Evolutionary conservation across 495 filamentous ascomycete genomes (phyloP), one percentile per base, ranked within the genome.

Genomic region (Amniculicola lignicola): DNA sequence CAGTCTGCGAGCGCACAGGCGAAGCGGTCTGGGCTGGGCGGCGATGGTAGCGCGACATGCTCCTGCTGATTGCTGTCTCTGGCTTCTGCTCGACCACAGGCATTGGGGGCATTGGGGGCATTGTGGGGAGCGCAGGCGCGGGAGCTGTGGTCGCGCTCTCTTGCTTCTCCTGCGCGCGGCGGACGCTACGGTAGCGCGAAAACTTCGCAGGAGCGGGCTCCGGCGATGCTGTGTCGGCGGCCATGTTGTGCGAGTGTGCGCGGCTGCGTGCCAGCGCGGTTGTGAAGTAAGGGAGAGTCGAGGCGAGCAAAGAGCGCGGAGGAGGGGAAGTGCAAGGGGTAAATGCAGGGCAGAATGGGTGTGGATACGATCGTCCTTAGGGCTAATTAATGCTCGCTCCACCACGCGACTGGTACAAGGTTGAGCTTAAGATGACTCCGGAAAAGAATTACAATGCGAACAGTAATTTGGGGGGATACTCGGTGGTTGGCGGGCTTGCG

Each of bases 41-140:
- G 36, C 65, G 59, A 29, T 65, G 67, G 43, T 73, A 73, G 36
- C 70, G 58, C 28, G 70, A 71, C 50, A 64, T 67, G 55, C 64
- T 70, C 43, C 70, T 59, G 51, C 49, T 65, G 36, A 65, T 37
- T 4, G 51, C 29, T 10, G 63, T 37, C 10, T 51, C 54, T 33
- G 7, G 29, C 9, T 40, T 18, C 9, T 64, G 57, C 22, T 59
- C 56, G 21, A 40, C 21, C 10, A 57, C 43, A 27, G 46, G 50
- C 22, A 48, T 48, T 7, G 51, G 23, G 12, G 61, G 36, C 37
- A 57, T 41, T 28, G 47, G 40, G 37, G 51, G 52, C 41, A 48
- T 47, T 28, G 52, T 10, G 18, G 52, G 52, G 2, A 55, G 2
- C 19, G 50, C 9, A 15, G 41, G 43, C 37, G 23, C 12, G 9